A percentile compares a stretch with the other conserved stretches of the same genome.
phyloP scores from a whole-genome alignment of 2,329 filamentous ascomycete species.

The Curvularia sp. region DNA sequence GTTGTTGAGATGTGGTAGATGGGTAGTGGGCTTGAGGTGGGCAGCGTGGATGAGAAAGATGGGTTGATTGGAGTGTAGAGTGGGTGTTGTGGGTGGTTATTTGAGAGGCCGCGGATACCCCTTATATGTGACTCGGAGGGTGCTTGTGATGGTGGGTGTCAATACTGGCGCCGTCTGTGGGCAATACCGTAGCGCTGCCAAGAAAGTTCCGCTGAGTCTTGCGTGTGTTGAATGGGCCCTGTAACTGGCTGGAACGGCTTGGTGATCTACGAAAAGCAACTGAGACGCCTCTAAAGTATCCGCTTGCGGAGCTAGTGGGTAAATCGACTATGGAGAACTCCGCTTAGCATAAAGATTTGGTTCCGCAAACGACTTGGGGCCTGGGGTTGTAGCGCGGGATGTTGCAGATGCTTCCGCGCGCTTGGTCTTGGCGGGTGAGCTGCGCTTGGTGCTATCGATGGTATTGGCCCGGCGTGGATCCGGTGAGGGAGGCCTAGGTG shows the following conservation, averaged over 20 bases:
- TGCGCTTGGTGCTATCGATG: slow-evolving; percentile 23
- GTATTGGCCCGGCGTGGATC: slow-evolving; percentile 31
- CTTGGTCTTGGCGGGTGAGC: slow-evolving; percentile 31
- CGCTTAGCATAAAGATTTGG: slow-evolving; percentile 20
- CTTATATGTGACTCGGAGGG: slow-evolving; percentile 26
- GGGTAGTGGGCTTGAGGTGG: slow-evolving; percentile 4
- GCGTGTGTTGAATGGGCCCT: slow-evolving; percentile 36
- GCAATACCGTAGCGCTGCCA: slow-evolving; percentile 27
- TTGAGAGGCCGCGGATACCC: slow-evolving; percentile 20
- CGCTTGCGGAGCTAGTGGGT: slow-evolving; percentile 13
- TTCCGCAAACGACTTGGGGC: slow-evolving; percentile 22
- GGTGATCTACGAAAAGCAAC: slow-evolving; percentile 23
- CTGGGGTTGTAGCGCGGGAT: slow-evolving; percentile 39
- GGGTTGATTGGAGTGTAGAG: slow-evolving; percentile 6
- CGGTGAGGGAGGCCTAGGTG: slow-evolving; percentile 22
- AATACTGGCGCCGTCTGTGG: slow-evolving; percentile 16
- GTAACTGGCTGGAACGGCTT: slow-evolving; percentile 30
- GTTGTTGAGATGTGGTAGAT: slow-evolving; percentile 8
- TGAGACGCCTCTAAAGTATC: slow-evolving; percentile 14
- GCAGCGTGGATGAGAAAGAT: slow-evolving; percentile 8
- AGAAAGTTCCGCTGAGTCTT: slow-evolving; percentile 31
- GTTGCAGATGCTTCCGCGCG: slow-evolving; percentile 39
- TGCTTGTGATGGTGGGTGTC: slow-evolving; percentile 9
- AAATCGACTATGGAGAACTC: slow-evolving; percentile 6
- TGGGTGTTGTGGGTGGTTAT: slow-evolving; percentile 13